Evolutionary conservation across 2,329 filamentous ascomycete species (phyloP).

Genomic region (Aspergillus quadricinctus): DNA sequence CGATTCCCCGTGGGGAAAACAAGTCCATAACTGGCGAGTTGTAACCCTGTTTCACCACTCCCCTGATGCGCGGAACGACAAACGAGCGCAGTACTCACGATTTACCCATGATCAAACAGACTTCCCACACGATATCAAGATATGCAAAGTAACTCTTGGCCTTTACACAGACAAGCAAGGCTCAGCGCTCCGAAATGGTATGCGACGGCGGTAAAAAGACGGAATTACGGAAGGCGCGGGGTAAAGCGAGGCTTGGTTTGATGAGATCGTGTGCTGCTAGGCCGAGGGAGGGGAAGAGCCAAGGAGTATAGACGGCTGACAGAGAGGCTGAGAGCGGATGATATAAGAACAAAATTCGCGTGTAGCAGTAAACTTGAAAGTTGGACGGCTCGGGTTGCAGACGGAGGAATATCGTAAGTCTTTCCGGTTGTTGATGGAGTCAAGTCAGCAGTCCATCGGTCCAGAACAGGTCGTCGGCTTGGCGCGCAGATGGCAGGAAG

Average conservation of each 20-base stretch:
- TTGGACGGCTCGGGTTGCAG: neutral
- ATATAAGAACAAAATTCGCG: neutral
- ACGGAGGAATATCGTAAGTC: neutral
- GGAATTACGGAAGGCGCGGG: slow-evolving; percentile 17
- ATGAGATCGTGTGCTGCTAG: slow-evolving; percentile 16
- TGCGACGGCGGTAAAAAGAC: slow-evolving; percentile 7
- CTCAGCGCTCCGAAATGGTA: slow-evolving; percentile 2
- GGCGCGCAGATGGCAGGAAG: neutral
- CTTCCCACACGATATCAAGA: neutral
- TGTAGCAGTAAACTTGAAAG: neutral
- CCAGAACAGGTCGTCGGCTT: neutral
- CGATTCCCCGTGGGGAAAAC: neutral
- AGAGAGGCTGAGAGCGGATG: neutral
- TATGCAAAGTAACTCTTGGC: neutral
- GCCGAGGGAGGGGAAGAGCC: slow-evolving; percentile 1
- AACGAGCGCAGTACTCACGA: slow-evolving; percentile 27
- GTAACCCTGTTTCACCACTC: neutral
- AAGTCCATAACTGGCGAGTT: neutral
- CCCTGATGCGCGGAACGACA: slow-evolving; percentile 6
- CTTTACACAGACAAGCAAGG: neutral
- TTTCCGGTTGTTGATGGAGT: neutral
- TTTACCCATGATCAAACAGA: slow-evolving; percentile 31
- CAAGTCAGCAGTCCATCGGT: neutral
- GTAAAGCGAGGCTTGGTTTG: slow-evolving; percentile 13
- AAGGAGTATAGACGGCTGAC: neutral